Conservation (phyloP, 176 grass and related monocot genomes). For the Bothriochloa decipiens region DNA sequence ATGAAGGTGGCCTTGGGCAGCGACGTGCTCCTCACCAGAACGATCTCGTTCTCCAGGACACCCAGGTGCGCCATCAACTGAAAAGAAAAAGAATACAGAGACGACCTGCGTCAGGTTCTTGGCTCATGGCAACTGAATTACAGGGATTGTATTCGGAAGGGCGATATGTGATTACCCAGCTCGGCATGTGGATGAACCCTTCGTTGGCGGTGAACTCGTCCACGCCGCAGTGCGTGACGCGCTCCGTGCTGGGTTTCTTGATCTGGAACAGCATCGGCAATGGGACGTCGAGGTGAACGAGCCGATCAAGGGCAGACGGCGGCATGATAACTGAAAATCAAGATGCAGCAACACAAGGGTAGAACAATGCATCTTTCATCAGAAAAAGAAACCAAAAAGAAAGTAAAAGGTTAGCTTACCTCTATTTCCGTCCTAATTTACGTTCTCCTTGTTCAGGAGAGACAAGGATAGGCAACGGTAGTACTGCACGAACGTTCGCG, state of each 20-base stretch:
- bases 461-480: slow-evolving; percentile 23
- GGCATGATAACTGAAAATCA: slow-evolving; percentile 68
- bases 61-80: slow-evolving; percentile 72
- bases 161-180: slow-evolving; percentile 35
- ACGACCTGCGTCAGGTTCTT: neutral
- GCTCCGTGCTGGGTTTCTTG: slow-evolving; percentile 41
- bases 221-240: slow-evolving; percentile 63
- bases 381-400: too few species aligned
- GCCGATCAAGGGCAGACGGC: slow-evolving; percentile 67
- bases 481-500: neutral
- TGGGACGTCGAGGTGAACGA: slow-evolving; percentile 39
- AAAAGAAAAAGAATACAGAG: neutral
- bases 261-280: slow-evolving; percentile 73
- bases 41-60: slow-evolving; percentile 54
- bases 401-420: neutral
- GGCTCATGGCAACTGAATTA: neutral
- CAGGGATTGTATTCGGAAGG: neutral
- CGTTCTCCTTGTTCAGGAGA: neutral
- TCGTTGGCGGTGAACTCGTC: slow-evolving; percentile 75
- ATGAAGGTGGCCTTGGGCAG: slow-evolving; percentile 81
- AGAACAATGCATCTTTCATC: neutral
- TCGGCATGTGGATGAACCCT: slow-evolving; percentile 79
- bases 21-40: slow-evolving; percentile 47
- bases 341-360: neutral
- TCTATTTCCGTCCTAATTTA: slow-evolving; percentile 17